Conservation (phyloP, 495 filamentous ascomycete genomes). For the Bryoglossum gracile region DNA sequence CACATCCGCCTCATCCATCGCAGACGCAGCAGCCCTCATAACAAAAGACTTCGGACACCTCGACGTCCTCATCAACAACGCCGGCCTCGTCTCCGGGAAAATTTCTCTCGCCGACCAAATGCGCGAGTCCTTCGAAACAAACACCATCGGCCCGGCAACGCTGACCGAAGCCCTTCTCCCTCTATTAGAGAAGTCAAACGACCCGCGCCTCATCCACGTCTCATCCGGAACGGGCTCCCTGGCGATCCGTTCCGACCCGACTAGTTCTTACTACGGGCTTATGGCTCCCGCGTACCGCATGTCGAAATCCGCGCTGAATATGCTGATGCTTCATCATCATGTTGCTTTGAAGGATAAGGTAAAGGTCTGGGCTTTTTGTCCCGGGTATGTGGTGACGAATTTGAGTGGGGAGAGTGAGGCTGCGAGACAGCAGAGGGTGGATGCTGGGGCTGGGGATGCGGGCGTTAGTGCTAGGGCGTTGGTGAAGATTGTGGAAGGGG, state of each 20-base stretch:
- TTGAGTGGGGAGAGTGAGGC: constrained; percentile 19
- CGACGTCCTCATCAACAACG: constrained; percentile 56
- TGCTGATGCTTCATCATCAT: constrained; percentile 18
- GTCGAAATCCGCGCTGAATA: constrained; percentile 26
- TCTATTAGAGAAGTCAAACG: constrained; percentile 29
- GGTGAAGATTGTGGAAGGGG: constrained; percentile 31
- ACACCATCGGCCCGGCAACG: constrained; percentile 31
- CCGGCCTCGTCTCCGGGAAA: constrained; percentile 31
- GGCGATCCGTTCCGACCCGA: constrained; percentile 18
- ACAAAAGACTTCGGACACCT: constrained; percentile 32
- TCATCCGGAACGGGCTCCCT: constrained; percentile 33
- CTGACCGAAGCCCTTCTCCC: constrained; percentile 35
- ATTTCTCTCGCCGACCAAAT: constrained; percentile 5
- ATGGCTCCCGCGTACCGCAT: constrained; percentile 16
- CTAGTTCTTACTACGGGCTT: background rate
- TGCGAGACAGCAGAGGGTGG: constrained; percentile 4
- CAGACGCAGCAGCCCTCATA: constrained; percentile 28
- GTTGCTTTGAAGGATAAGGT: constrained; percentile 4
- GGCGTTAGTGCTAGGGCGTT: constrained; percentile 27
- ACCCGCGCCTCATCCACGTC: constrained; percentile 33
- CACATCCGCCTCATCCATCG: constrained; percentile 34
- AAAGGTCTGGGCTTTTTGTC: constrained; percentile 16
- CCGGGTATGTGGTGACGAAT: constrained; percentile 23
- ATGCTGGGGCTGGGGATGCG: constrained; percentile 25
- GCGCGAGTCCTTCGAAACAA: constrained; percentile 32